These are phyloP conservation scores for Opeltia flavorubescens DNA, from an alignment of 495 filamentous ascomycete species.

Conservation along the genomic window DNA sequence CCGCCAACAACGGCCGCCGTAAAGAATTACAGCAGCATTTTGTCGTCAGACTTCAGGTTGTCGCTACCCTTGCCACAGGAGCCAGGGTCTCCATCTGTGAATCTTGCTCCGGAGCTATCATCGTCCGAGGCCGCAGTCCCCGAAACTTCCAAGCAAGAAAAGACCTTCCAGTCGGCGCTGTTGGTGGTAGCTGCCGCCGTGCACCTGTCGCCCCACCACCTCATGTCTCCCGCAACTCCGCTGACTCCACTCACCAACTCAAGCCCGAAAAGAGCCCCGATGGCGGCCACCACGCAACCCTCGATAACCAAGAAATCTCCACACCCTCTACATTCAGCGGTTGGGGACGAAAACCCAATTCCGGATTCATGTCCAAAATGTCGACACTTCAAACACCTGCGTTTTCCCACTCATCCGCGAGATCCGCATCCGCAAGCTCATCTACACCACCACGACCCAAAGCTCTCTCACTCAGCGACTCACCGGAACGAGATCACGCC, in stretches of 20 bases:
- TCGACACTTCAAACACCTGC: constrained; percentile 16
- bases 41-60: constrained; percentile 57
- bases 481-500: neutral
- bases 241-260: constrained; percentile 27
- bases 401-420: constrained; percentile 11
- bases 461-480: neutral
- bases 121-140: constrained; percentile 64
- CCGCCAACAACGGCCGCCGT: constrained; percentile 67
- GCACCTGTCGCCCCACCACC: constrained; percentile 9
- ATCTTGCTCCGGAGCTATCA: constrained; percentile 58
- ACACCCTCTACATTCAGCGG: constrained; percentile 2
- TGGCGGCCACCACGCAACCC: constrained; percentile 7
- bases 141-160: constrained; percentile 68
- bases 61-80: constrained; percentile 56
- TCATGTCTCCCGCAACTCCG: constrained; percentile 29
- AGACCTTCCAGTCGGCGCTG: constrained; percentile 59
- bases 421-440: neutral
- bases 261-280: constrained; percentile 26
- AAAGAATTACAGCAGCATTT: constrained; percentile 78
- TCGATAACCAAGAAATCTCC: constrained; percentile 1
- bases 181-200: constrained; percentile 49
- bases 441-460: constrained; percentile 1
- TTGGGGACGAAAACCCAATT: constrained; percentile 21
- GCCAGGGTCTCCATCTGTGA: constrained; percentile 54
- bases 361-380: constrained; percentile 20